Evolutionary conservation across 345 rosid genomes (phyloP).

Genomic region (Lepidium didymum): DNA sequence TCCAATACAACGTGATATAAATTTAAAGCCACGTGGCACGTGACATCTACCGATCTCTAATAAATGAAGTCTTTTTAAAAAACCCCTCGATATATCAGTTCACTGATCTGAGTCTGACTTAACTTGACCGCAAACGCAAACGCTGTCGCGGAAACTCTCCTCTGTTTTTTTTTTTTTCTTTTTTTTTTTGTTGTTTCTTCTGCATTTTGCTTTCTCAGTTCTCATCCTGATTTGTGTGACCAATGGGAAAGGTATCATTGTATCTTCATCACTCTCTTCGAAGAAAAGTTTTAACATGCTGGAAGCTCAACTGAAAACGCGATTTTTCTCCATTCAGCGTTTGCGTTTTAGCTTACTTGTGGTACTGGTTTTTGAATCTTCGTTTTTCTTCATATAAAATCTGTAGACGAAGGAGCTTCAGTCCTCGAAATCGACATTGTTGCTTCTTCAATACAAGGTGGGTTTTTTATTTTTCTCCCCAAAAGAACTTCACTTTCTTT

Average conservation of each 20-base stretch:
- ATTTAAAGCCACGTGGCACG: conserved; percentile 26
- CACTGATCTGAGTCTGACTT: background rate
- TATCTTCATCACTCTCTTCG: background rate
- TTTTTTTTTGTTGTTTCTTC: no score
- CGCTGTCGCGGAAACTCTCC: background rate
- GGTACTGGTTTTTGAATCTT: background rate
- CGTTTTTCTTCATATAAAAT: background rate
- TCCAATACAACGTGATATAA: background rate
- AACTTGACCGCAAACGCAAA: background rate
- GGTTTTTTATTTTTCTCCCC: background rate
- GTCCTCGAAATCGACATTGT: background rate
- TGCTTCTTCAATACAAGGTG: background rate
- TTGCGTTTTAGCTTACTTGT: background rate
- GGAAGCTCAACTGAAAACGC: background rate
- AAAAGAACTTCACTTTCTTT: background rate
- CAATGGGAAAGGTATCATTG: background rate
- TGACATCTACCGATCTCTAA: conserved; percentile 8
- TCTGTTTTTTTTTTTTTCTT: background rate
- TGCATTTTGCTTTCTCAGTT: background rate
- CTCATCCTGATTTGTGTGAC: background rate
- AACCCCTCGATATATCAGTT: background rate
- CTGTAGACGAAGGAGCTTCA: background rate
- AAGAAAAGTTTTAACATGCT: background rate
- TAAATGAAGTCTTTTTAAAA: conserved; percentile 4
- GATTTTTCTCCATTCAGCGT: background rate